Percentiles rank a stretch among this genome's conserved stretches.
These are phyloP conservation scores for Cornus kousa DNA, from an alignment of 148 eudicot species.

Conservation along the genomic window DNA sequence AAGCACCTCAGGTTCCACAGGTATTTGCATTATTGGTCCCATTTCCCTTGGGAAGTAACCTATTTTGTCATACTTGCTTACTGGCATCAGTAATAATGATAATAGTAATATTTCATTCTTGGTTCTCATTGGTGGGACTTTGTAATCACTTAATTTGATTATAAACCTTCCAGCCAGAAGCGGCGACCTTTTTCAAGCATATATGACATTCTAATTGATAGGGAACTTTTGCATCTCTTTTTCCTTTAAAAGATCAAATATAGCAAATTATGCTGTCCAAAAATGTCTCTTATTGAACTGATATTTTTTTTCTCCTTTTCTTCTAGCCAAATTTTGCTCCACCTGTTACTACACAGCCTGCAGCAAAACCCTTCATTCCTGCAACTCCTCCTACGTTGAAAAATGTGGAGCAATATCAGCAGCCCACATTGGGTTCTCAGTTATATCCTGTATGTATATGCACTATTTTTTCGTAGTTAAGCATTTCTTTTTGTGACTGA, in stretches of 20 bases:
- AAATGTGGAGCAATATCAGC: slow-evolving; percentile 83
- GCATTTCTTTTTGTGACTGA: neutral
- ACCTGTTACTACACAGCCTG: slow-evolving; percentile 62
- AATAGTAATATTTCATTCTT: neutral
- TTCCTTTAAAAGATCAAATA: neutral
- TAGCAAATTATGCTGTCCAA: neutral
- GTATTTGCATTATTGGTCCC: slow-evolving; percentile 27
- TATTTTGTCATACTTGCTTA: neutral
- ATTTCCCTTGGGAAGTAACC: neutral
- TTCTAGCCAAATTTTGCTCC: slow-evolving; percentile 56
- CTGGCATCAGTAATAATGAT: neutral
- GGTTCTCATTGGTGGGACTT: neutral
- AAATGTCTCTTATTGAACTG: neutral
- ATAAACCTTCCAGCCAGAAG: neutral
- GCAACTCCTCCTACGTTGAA: slow-evolving; percentile 57
- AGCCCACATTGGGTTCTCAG: slow-evolving; percentile 80
- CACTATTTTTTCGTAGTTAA: too few relatives aligned
- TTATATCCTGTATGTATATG: slow-evolving; percentile 56
- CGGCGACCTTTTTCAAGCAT: neutral
- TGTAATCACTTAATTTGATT: neutral
- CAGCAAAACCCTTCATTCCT: slow-evolving; percentile 73
- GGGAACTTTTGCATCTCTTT: neutral
- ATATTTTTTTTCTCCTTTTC: neutral
- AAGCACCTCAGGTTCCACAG: slow-evolving; percentile 52
- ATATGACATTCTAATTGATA: neutral